A percentile compares a stretch with the other conserved stretches of the same genome.
These are phyloP conservation scores for Luvunga scandens DNA, from an alignment of 345 rosid species.

Conservation along the genomic window DNA sequence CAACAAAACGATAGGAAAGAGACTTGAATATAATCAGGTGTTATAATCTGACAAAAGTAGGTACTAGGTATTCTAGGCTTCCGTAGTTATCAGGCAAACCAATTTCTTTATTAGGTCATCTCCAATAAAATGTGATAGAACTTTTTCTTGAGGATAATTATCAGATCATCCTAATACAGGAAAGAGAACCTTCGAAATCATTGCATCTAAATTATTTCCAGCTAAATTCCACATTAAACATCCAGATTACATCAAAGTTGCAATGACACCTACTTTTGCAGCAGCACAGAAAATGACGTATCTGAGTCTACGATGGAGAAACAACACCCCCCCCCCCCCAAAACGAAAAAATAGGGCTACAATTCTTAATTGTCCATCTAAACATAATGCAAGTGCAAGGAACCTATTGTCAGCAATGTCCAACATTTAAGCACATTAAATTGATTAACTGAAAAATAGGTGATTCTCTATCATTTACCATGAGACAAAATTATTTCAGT, in stretches of 20 bases:
- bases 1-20: not conserved
- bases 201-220: not conserved
- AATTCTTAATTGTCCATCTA: not conserved
- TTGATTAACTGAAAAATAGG: not conserved
- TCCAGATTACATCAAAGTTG: not conserved
- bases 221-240: not conserved
- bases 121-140: not conserved
- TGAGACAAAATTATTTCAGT: too few species aligned
- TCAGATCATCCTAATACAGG: not conserved
- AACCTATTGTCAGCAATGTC: too few species aligned
- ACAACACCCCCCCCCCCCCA: too few species aligned
- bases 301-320: not conserved
- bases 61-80: not conserved
- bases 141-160: not conserved
- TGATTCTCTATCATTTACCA: too few species aligned
- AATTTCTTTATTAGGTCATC: not conserved
- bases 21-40: not conserved
- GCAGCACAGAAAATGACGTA: not conserved
- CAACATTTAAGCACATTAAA: not conserved
- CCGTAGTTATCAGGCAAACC: not conserved
- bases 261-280: not conserved
- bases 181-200: not conserved
- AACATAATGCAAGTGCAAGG: not conserved
- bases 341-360: not conserved
- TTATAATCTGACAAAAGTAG: not conserved